phyloP scores from a whole-genome alignment of 164 flowering plant genomes.

The Vitis riparia region DNA sequence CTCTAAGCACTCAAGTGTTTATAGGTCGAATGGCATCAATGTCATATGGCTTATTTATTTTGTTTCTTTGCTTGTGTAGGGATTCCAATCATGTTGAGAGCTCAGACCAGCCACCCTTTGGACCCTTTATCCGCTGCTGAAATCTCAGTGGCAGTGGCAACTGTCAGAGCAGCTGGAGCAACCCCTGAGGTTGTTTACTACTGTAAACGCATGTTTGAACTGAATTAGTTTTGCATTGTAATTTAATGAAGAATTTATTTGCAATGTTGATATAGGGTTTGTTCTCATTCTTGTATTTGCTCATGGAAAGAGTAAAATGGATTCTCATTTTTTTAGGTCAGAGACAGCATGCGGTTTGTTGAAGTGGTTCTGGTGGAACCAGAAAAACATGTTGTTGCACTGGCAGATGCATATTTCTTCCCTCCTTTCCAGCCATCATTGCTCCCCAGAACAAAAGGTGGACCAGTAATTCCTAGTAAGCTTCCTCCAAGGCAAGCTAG shows the following conservation, averaged over 20 bases:
- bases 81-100: constrained; percentile 53
- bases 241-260: background rate
- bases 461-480: constrained; percentile 74
- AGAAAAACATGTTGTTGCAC: constrained; percentile 78
- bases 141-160: constrained; percentile 87
- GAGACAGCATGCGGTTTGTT: constrained; percentile 93
- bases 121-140: constrained; percentile 93
- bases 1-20: background rate
- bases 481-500: constrained; percentile 90
- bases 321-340: constrained; percentile 47
- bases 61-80: constrained; percentile 33
- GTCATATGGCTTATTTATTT: background rate
- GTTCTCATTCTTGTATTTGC: background rate
- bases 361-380: constrained; percentile 87
- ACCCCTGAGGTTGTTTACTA: constrained; percentile 77
- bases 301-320: background rate
- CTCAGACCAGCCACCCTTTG: constrained; percentile 84
- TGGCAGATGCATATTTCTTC: constrained; percentile 97
- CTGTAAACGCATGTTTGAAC: background rate
- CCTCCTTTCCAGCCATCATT: constrained; percentile 97
- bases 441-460: constrained; percentile 81
- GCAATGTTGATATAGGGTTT: background rate
- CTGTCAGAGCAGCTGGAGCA: constrained; percentile 94
- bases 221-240: background rate
- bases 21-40: background rate